Base-by-base conservation (phyloP, 2,329 filamentous ascomycete genomes). In the Plenodomus tracheiphilus region DNA sequence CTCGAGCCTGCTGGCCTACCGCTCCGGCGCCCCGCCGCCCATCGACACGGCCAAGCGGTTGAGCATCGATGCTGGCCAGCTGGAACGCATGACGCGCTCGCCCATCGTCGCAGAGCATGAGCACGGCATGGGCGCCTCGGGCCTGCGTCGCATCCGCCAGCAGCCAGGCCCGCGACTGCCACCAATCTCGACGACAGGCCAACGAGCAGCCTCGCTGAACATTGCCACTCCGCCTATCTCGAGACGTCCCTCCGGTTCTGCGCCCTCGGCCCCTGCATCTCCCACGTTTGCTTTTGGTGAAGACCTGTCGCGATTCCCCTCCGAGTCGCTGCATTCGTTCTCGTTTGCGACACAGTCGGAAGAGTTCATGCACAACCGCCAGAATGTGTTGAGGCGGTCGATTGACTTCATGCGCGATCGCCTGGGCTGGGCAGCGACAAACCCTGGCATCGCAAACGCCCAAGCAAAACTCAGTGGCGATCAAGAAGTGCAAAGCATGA, bases 371-470 rank as follows among this genome's bases (percentile, higher is more conserved):
- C 89, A 96, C 70, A 96, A 85, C 70, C 87, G 94, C 46, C 92
- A 97, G 71, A 96, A 91, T 77, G 88, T 96, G 28, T 73, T 99
- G 65, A 96, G 96, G 75, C 84, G 93, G 50, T 96, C 92, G 8
- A 87, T 97, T 67, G 94, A 97, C 72, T 97, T 97, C 68, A 95
- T 99, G 88, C 88, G 89, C 66, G 91, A 97, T 69, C 89, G 89
- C 56, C 83, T 95, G 74, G 89, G 89, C 56, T 93, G 91, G 87
- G 84, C 88, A 25, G 81, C 86, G 25, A 84, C 83, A 43, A 88
- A 87, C 66, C 84, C 88, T 13, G 89, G 85, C 10, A 85, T 96
- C 59, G 86, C 87, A 38, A 91, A 85, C 66, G 91, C 91, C 15
- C 91, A 96, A 72, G 90, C 92, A 44, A 86, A 89, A 65, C 80